Evolutionary conservation across 2,329 filamentous ascomycete species (phyloP), one percentile per base, ranked within the genome.

Genomic region (Exophiala sp.): DNA sequence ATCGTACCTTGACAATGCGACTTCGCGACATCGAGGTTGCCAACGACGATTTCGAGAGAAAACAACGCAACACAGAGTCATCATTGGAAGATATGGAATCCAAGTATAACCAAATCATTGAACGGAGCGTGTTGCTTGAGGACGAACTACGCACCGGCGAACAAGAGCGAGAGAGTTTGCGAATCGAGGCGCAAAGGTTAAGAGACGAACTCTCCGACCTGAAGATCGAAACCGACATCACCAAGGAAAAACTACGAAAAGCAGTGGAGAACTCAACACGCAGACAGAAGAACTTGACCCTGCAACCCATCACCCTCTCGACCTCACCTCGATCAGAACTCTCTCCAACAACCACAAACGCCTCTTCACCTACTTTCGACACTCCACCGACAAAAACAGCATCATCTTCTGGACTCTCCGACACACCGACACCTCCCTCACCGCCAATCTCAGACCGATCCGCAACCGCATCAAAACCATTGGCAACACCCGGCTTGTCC

Each of bases 41-140:
- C 69, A 99, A 97, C 74, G 94, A 99, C 77, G 94, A 99, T 72
- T 96, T 92, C 69, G 94, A 99, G 76, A 86, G 91, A 62, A 92
- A 97, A 75, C 92, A 94, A 63, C 86, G 94, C 64, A 94, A 96
- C 72, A 96, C 92, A 24, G 91, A 90, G 34, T 96, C 91, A 41
- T 96, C 92, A 47, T 82, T 97, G 58, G 94, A 99, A 73, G 94
- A 99, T 68, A 79, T 99, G 71, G 94, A 99, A 73, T 92, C 88
- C 59, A 99, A 97, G 72, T 96, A 94, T 72, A 97, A 96, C 69
- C 83, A 95, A 52, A 84, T 91, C 3, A 95, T 99, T 63, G 94
- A 99, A 74, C 81, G 92, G 50, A 85, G 82, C 8, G 94, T 99
- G 21, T 84, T 99, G 80, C 82, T 96, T 74, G 94, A 99, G 69